Conservation (phyloP, 768 basidiomycete species). For the Naganishia friedmannii region DNA sequence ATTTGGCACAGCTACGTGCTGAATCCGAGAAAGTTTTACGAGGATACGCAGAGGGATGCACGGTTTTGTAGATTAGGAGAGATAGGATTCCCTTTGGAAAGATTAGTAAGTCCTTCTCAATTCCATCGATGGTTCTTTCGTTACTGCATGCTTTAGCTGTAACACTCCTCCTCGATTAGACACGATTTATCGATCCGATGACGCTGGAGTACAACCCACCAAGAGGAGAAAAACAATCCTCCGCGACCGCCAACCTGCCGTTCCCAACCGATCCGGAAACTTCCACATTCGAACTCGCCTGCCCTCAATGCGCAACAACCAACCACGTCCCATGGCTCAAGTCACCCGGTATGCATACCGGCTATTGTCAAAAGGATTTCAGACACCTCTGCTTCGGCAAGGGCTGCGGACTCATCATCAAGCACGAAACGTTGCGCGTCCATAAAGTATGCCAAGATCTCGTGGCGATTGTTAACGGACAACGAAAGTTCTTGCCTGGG, state of each 20-base stretch:
- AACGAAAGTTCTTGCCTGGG: conserved; percentile 24
- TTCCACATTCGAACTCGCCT: neutral
- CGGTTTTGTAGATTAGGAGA: neutral
- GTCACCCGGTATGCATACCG: neutral
- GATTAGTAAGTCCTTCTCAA: conserved; percentile 9
- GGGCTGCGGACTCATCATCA: neutral
- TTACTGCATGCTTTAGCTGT: neutral
- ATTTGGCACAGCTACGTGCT: conserved; percentile 41
- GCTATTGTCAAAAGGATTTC: conserved; percentile 27
- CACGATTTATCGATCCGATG: conserved; percentile 26
- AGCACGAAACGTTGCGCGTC: conserved; percentile 23
- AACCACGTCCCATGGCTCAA: neutral
- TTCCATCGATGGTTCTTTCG: neutral
- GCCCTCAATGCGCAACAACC: conserved; percentile 17
- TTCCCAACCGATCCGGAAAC: conserved; percentile 1
- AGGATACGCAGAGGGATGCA: conserved; percentile 22
- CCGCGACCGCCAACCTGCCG: neutral
- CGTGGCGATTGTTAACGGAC: neutral
- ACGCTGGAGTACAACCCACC: conserved; percentile 25
- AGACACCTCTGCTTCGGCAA: neutral
- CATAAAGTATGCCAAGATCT: conserved; percentile 21
- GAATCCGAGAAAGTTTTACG: conserved; percentile 36
- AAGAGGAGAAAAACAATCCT: neutral
- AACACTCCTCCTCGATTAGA: neutral
- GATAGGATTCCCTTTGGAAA: conserved; percentile 23